Percentiles rank a stretch among this genome's conserved stretches.
Evolutionary conservation across 345 rosid species (phyloP).

Genomic region (Dimocarpus longan): DNA sequence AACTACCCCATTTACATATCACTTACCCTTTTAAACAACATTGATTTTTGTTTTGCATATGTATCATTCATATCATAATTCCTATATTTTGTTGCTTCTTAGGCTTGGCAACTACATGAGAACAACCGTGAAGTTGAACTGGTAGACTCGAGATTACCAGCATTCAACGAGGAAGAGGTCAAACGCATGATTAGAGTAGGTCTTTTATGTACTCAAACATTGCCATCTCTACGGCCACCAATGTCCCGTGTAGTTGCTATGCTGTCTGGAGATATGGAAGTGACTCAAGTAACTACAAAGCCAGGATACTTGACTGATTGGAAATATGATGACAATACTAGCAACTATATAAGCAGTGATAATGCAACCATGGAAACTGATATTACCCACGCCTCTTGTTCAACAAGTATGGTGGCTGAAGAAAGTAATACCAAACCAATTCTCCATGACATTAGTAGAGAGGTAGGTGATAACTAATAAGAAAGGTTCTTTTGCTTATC

Average conservation of each 20-base stretch:
- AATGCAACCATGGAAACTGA: constrained; percentile 12
- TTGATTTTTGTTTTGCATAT: not conserved
- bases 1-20: not conserved
- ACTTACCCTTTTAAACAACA: not conserved
- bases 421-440: no score
- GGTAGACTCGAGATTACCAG: constrained; percentile 39
- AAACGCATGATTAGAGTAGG: constrained; percentile 52
- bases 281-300: constrained; percentile 23
- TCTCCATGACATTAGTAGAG: no score
- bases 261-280: constrained; percentile 70
- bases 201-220: constrained; percentile 62
- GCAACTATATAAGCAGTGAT: constrained; percentile 32
- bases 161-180: constrained; percentile 45
- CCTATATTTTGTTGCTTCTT: not conserved
- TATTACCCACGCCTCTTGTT: not conserved
- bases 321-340: constrained; percentile 47
- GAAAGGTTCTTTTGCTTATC: no score
- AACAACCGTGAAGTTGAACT: constrained; percentile 42
- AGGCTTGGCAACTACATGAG: constrained; percentile 29
- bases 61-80: not conserved
- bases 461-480: no score
- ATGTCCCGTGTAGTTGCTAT: constrained; percentile 70
- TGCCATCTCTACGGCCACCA: constrained; percentile 52
- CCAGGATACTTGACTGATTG: constrained; percentile 48
- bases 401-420: no score